phyloP scores from a whole-genome alignment of 495 filamentous ascomycete species.

The Podospora anserina region DNA sequence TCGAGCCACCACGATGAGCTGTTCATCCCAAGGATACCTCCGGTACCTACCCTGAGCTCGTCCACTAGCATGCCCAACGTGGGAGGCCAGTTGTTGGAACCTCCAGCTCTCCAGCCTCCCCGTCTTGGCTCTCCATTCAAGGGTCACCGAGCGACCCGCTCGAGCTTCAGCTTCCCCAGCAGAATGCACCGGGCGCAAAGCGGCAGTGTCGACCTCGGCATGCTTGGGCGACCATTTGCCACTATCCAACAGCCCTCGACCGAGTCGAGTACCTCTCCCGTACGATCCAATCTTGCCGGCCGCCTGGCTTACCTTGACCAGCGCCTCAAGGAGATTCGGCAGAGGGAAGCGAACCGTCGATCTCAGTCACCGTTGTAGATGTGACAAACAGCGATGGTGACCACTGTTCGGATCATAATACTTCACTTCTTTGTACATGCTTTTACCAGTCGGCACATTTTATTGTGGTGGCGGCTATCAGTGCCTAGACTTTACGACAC shows the following conservation, averaged over 20 bases:
- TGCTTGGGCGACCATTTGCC: slow-evolving; percentile 46
- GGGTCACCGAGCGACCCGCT: slow-evolving; percentile 29
- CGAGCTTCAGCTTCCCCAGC: slow-evolving; percentile 51
- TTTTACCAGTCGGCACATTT: background rate
- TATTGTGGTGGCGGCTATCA: background rate
- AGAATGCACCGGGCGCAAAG: slow-evolving; percentile 39
- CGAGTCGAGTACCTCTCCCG: slow-evolving; percentile 27
- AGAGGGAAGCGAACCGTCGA: slow-evolving; percentile 33
- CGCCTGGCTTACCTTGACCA: slow-evolving; percentile 52
- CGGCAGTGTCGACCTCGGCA: slow-evolving; percentile 40
- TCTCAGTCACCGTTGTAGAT: slow-evolving; percentile 44
- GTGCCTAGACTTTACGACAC: background rate
- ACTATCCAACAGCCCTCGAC: slow-evolving; percentile 37
- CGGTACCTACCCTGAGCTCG: slow-evolving; percentile 20
- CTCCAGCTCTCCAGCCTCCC: slow-evolving; percentile 33
- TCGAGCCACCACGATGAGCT: slow-evolving; percentile 27
- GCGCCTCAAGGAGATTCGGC: slow-evolving; percentile 50
- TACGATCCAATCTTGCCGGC: slow-evolving; percentile 40
- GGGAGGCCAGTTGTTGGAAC: slow-evolving; percentile 25
- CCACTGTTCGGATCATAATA: background rate
- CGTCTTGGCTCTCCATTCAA: slow-evolving; percentile 53
- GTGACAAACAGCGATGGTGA: background rate
- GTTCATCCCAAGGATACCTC: slow-evolving; percentile 31
- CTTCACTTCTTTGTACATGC: slow-evolving; percentile 9
- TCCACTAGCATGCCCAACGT: slow-evolving; percentile 27